Evolutionary conservation across 2,329 filamentous ascomycete species (phyloP).

Genomic region (Talaromyces sp.): DNA sequence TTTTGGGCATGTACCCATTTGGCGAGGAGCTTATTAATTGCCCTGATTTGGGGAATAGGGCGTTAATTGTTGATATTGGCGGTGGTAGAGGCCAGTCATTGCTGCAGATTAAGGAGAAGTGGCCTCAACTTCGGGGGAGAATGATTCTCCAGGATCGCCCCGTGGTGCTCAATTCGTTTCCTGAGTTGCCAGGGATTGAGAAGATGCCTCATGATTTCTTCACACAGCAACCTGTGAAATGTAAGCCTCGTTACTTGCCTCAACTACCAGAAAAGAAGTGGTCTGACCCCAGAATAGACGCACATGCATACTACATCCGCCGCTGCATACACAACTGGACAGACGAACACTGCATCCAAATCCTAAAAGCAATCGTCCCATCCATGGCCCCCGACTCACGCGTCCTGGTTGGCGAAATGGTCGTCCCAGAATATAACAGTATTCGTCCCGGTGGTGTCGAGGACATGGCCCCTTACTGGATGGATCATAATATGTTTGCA

Average conservation of each 20-base stretch:
- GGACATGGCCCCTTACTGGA: constrained; percentile 27
- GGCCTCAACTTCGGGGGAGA: constrained; percentile 29
- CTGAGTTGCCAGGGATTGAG: constrained; percentile 26
- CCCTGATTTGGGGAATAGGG: constrained; percentile 15
- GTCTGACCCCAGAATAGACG: neutral
- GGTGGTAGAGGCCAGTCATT: constrained; percentile 40
- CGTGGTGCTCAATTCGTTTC: constrained; percentile 25
- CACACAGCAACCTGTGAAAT: constrained; percentile 13
- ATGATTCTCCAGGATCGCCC: constrained; percentile 41
- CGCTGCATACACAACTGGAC: constrained; percentile 25
- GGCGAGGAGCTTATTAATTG: constrained; percentile 16
- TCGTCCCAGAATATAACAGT: constrained; percentile 28
- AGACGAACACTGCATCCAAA: constrained; percentile 19
- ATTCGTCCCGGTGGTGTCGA: constrained; percentile 17
- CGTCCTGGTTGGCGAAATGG: constrained; percentile 43
- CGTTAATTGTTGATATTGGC: constrained; percentile 40
- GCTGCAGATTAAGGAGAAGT: constrained; percentile 27
- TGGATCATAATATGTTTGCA: constrained; percentile 28
- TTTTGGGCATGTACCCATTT: constrained; percentile 21
- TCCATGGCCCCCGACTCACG: constrained; percentile 34
- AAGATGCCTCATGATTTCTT: constrained; percentile 23
- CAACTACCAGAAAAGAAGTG: neutral
- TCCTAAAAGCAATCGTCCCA: constrained; percentile 23
- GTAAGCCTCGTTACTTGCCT: constrained; percentile 13
- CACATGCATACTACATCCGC: constrained; percentile 23